Conservation (phyloP, 2,329 filamentous ascomycete genomes). For the Sclerotinia glacialis region DNA sequence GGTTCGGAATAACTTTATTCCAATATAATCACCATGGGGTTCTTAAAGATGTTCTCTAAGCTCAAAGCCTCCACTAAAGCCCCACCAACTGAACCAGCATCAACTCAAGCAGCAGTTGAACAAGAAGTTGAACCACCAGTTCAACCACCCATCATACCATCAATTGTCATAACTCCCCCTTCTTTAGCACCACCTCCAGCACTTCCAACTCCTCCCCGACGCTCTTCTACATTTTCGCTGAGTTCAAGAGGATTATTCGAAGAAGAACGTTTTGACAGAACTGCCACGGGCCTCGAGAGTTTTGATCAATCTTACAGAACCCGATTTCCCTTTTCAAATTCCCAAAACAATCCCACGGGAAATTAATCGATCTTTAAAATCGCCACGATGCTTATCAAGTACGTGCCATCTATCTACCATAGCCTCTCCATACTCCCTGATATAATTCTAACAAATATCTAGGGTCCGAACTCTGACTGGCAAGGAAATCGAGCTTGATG, state of each 20-base stretch:
- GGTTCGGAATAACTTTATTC: not conserved
- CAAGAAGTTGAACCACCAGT: no score
- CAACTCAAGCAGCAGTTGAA: no score
- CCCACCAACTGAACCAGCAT: no score
- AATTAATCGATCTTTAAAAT: not conserved
- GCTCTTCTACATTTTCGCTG: not conserved
- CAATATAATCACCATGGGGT: no score
- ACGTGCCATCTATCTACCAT: not conserved
- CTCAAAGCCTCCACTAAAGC: no score
- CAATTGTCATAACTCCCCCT: not conserved
- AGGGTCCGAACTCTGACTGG: constrained; percentile 97
- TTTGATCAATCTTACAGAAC: not conserved
- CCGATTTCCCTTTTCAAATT: not conserved
- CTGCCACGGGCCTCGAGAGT: not conserved
- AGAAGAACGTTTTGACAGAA: not conserved
- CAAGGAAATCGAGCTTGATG: constrained; percentile 98
- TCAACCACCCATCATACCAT: not conserved
- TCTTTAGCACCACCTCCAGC: not conserved
- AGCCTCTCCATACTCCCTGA: no score
- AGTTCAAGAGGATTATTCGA: not conserved
- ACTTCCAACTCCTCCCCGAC: not conserved
- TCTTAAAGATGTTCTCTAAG: no score
- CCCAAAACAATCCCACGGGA: not conserved
- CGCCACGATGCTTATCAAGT: constrained; percentile 17
- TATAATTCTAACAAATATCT: constrained; percentile 12